These are phyloP conservation scores for Rhizopogon vulgaris DNA, from an alignment of 768 basidiomycete genomes.

Conservation along the genomic window DNA sequence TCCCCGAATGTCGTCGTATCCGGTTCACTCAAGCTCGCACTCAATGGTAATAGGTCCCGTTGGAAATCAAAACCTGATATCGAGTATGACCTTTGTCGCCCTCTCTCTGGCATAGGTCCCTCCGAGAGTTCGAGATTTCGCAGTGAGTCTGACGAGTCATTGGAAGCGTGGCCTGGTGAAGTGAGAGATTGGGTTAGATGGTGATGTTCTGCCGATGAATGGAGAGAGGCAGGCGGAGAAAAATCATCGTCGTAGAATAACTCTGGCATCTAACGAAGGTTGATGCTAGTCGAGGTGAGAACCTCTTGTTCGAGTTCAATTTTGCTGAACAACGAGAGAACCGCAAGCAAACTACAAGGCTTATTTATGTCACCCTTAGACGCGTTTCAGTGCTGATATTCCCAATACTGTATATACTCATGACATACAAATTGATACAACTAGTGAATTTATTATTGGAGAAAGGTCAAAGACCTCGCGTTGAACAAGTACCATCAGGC, in stretches of 20 bases:
- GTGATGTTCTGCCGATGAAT: constrained; percentile 8
- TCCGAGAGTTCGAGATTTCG: constrained; percentile 75
- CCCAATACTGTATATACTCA: neutral
- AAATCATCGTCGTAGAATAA: constrained; percentile 3
- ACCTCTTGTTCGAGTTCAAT: neutral
- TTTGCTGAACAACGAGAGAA: too few species aligned
- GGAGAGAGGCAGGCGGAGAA: constrained; percentile 10
- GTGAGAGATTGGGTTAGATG: constrained; percentile 3
- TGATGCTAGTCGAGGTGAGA: neutral
- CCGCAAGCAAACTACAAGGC: too few species aligned
- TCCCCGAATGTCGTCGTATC: constrained; percentile 39
- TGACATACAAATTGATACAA: neutral
- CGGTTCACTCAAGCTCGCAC: constrained; percentile 68
- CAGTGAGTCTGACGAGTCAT: constrained; percentile 68
- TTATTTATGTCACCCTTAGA: too few species aligned
- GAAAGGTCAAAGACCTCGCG: neutral
- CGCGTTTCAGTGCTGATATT: neutral
- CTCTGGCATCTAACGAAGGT: neutral
- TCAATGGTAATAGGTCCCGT: constrained; percentile 70
- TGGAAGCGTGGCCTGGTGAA: neutral
- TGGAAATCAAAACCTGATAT: constrained; percentile 76
- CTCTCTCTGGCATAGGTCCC: constrained; percentile 37
- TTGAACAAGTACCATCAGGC: neutral
- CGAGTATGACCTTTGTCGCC: constrained; percentile 55
- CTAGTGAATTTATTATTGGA: neutral